Base-by-base conservation (phyloP, 148 eudicot species). In the Pharnaceum exiguum region DNA sequence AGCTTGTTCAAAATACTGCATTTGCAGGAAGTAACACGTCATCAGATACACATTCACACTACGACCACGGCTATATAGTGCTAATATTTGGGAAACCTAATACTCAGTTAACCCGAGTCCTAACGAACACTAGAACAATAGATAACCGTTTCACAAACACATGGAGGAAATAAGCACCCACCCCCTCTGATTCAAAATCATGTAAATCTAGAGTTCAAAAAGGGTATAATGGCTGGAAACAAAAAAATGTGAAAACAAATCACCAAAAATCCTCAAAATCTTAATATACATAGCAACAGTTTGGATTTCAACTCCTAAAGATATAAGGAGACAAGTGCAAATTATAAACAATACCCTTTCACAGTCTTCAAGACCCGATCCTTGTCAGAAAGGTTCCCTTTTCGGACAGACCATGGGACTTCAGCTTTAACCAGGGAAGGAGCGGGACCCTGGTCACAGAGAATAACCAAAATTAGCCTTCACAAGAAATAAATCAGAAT, bases 351-450 rank as follows among this genome's bases (percentile, higher is more conserved):
- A 70, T 84, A 88, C 98, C 98, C 96, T 79, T 93, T 88, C 19
- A 93, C 89, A 33, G 95, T 88, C 75, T 88, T 93, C 82, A 93
- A 68, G 23, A 93, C 96, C 55, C 86, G 81, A 10, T 88, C 98
- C 70, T 85, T 78, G 1, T 93, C 96, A 26, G 88, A 88, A 33
- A 93, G 86, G 44, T 11, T 81, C 11, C 81, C 96, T 76, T 80
- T 85, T 44, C 76, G 85, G 58, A 54, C 89, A 22, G 95, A 93
- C 98, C 96, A 93, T 55, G 98, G 96, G 23, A 77, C 86, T 46
- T 87, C 98, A 72, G 98, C 96, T 75, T 91, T 91, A 29, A 79
- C 63, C 64, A 85, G 74, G 62, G 88, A 76, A 65, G 94, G 82
- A 49, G 93, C 45, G 33, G 85, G 77, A 43, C 90, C 95, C 87